Evolutionary conservation across 305 asterid species (phyloP).

Genomic region (Fraxinus latifolia): DNA sequence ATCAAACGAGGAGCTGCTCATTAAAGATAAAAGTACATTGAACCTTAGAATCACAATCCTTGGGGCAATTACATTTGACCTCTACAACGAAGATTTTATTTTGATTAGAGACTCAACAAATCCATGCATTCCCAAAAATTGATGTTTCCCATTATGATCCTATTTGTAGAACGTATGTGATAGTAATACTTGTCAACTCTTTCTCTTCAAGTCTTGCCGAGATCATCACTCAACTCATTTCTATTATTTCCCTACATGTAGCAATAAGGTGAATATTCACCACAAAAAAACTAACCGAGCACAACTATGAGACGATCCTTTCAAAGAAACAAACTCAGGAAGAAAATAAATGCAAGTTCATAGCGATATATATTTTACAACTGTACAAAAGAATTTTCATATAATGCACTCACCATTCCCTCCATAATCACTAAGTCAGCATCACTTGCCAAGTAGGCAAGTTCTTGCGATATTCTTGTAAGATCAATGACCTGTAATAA

Average conservation of each 20-base stretch:
- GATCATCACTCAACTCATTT: not conserved
- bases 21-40: not conserved
- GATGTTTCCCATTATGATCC: not conserved
- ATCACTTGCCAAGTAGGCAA: constrained; percentile 80
- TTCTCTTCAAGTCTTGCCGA: not conserved
- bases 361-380: not conserved
- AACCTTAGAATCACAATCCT: not conserved
- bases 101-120: not conserved
- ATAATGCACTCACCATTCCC: constrained; percentile 76
- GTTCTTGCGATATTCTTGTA: constrained; percentile 81
- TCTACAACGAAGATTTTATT: not conserved
- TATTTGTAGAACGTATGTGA: not conserved
- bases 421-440: constrained; percentile 90
- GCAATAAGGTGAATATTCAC: not conserved
- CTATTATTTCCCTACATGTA: not conserved
- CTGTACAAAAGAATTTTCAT: not conserved
- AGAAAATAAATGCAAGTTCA: not conserved
- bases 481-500: constrained; percentile 77
- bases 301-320: not conserved
- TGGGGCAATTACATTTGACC: not conserved
- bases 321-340: not conserved
- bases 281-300: not conserved
- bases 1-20: not conserved
- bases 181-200: not conserved
- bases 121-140: not conserved